Base-by-base conservation (phyloP, 345 rosid species). In the Populus deltoides region DNA sequence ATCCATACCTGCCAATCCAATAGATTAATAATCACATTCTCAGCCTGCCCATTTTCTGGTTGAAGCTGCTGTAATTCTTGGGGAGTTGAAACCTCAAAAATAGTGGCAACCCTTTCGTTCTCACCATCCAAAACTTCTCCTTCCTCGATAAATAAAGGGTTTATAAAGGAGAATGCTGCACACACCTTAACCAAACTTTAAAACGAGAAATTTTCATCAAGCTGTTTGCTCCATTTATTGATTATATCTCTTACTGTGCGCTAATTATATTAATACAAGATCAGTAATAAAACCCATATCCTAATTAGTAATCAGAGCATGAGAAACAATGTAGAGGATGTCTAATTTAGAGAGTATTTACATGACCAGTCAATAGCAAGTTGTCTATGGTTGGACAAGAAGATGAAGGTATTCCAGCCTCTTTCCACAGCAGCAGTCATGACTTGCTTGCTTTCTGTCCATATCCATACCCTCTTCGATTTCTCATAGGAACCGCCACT, bases 331-430 rank as follows among this genome's bases (percentile, higher is more conserved):
- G 25, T 1, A 59, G 41, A 66, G 33, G 57, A 38, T 8, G 17
- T 7, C 15, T 15, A 6, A 25, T 15, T 12, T 12, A 5, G 38
- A 72, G 55, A 67, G 75, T 74, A 65, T 22, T 78, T 85, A 94
- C 97, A 86, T 70, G 97, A 93, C 97, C 98, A 94, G 18, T 90
- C 90, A 66, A 38, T n/a, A 4, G 91, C 94, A 73, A 93, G 93
- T 69, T 86, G 61, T 61, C 75, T 85, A 79, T 76, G 81, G 38
- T 82, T 66, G 16, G 87, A 77, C 41, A 85, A 69, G 87, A 90
- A 93, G 55, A 93, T 1, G 85, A 94, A 89, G n/a, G 94, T 93
- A 83, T 86, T 93, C 97, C 97, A 94, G 2, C 97, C 98, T 76
- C 97, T 87, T 85, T 93, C 97, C 8, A 94, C 97, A 12, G 97